A percentile compares a stretch with the other conserved stretches of the same genome.
These are phyloP conservation scores for Tolypocladium paradoxum DNA, from an alignment of 2,329 filamentous ascomycete genomes.

Conservation along the genomic window DNA sequence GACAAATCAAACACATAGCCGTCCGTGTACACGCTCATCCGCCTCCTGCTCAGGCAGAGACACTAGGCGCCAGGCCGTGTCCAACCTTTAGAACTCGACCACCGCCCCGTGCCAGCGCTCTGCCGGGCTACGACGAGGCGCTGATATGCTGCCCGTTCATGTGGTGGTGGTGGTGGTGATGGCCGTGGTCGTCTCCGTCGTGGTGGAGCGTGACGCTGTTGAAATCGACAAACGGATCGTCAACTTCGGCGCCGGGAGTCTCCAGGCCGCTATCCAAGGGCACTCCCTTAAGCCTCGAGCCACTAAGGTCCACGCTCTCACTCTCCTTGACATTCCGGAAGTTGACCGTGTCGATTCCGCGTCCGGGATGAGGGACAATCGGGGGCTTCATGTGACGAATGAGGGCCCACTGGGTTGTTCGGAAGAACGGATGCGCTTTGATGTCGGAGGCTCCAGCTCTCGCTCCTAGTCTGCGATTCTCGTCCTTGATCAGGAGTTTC, in stretches of 20 bases:
- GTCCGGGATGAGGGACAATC: slow-evolving; percentile 85
- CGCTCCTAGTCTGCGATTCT: slow-evolving; percentile 84
- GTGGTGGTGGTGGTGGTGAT: slow-evolving; percentile 15
- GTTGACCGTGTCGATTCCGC: slow-evolving; percentile 87
- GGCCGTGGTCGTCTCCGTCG: slow-evolving; percentile 66
- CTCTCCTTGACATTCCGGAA: slow-evolving; percentile 98
- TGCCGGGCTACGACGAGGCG: slow-evolving; percentile 6
- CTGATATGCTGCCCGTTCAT: slow-evolving; percentile 13
- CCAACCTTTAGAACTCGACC: background rate
- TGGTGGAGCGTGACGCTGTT: slow-evolving; percentile 97
- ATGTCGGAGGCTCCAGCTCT: slow-evolving; percentile 94
- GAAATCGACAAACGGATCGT: slow-evolving; percentile 96
- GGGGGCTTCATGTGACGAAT: slow-evolving; percentile 97
- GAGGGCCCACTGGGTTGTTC: slow-evolving; percentile 89
- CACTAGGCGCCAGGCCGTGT: background rate
- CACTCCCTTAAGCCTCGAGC: slow-evolving; percentile 60
- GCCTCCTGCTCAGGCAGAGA: background rate
- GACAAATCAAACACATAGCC: background rate
- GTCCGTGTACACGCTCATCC: background rate
- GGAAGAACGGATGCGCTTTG: slow-evolving; percentile 93
- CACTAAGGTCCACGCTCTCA: slow-evolving; percentile 78
- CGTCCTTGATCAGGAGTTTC: slow-evolving; percentile 96
- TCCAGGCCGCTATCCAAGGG: slow-evolving; percentile 76
- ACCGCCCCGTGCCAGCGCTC: background rate
- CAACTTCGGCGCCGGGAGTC: slow-evolving; percentile 71